Conservation (phyloP, 257 asterid species). For the Handroanthus guayacan region DNA sequence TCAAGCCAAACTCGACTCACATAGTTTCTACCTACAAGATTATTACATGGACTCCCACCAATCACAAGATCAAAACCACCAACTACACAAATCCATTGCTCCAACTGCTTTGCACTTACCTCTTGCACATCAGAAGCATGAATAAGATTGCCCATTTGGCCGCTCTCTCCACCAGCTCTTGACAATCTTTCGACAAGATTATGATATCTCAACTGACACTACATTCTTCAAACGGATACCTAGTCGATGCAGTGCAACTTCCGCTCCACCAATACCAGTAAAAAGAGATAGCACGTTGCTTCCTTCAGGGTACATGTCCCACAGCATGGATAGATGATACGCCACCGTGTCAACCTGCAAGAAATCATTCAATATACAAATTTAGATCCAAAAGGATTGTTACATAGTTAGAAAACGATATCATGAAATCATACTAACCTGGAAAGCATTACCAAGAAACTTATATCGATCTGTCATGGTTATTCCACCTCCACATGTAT, state of each 20-base stretch:
- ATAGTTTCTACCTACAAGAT: constrained; percentile 33
- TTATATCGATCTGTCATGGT: neutral
- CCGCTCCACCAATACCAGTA: neutral
- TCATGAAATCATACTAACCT: too few species aligned
- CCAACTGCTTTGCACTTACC: neutral
- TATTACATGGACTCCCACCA: constrained; percentile 23
- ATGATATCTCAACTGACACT: neutral
- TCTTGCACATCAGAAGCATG: neutral
- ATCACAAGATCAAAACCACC: constrained; percentile 47
- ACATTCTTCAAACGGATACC: neutral
- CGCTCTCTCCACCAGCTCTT: neutral
- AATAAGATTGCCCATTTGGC: neutral
- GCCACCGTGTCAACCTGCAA: neutral
- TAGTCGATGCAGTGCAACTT: neutral
- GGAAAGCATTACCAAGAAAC: neutral
- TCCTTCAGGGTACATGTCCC: neutral
- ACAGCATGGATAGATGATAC: neutral
- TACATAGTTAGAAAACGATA: too few species aligned
- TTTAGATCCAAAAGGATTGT: too few species aligned
- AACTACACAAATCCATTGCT: neutral
- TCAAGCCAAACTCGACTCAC: constrained; percentile 10
- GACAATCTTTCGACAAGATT: neutral
- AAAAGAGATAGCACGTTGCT: neutral
- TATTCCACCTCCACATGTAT: neutral
- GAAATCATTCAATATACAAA: too few species aligned